Evolutionary conservation across 176 grass and related monocot species (phyloP), one percentile per base, ranked within the genome.

Genomic region (Areca catechu): DNA sequence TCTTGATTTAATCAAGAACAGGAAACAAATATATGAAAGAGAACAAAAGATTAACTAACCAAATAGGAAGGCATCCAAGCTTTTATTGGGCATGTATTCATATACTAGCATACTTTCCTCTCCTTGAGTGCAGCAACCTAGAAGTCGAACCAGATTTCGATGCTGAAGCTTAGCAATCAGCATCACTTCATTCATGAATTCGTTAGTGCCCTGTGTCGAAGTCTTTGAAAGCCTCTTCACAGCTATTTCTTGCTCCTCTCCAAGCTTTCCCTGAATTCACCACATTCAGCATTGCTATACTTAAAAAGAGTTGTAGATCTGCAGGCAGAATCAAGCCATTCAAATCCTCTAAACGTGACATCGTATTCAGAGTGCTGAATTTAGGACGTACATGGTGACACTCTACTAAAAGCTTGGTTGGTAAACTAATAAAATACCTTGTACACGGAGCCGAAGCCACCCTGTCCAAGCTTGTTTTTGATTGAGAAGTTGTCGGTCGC

Each of bases 121-220:
- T 49, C 70, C 75, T 19, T 86, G 71, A 22, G 76, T 71, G 69
- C 85, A 85, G 50, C 56, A 89, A 29, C 89, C 89, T 30, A 89
- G 60, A 63, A 95, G 69, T 5, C 79, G 73, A 10, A 95, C 89
- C 58, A 89, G 81, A 59, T 89, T 89, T 15, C 72, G 68, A 30
- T 95, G 85, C 29, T 95, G 74, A 24, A 95, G 81, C 51, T 89
- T 82, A 25, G 81, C 78, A 50, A 83, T 72, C 47, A 84, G 7
- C 53, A 75, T 17, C 20, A 89, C 78, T 63, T 89, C 89, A 51
- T 95, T 95, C 76, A 80, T 95, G 71, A 95, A 79, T 57, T 89
- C 81, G 22, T 76, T 58, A 7, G 85, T 29, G 15, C 85, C 89
- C 19, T 95, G 89, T 15, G 17, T 56, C 0, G 85, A 85, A 70